Evolutionary conservation across 768 basidiomycete genomes (phyloP).

Genomic region (Suillus alpinus): DNA sequence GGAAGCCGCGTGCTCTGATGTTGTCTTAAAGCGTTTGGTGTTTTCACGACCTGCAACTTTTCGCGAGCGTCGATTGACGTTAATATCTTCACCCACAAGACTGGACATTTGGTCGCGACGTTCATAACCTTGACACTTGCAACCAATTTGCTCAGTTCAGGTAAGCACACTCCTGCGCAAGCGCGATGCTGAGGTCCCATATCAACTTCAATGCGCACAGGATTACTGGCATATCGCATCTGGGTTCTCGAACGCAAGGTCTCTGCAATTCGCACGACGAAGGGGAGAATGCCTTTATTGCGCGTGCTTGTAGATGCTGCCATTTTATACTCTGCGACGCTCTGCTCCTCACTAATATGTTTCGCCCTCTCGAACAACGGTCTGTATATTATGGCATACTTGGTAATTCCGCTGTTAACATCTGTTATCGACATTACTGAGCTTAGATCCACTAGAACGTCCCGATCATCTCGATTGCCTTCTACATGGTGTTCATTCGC

Average conservation of each 20-base stretch:
- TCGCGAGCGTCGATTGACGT: not conserved
- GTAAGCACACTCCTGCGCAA: not conserved
- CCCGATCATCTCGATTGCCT: constrained; percentile 9
- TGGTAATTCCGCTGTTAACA: not conserved
- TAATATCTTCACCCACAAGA: not conserved
- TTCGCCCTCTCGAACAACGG: not conserved
- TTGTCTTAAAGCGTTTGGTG: not conserved
- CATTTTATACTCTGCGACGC: constrained; percentile 5
- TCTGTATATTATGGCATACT: constrained; percentile 2
- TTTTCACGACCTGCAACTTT: not conserved
- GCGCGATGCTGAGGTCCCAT: not conserved
- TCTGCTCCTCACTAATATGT: constrained; percentile 5
- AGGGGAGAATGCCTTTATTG: not conserved
- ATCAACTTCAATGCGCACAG: not conserved
- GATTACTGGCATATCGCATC: not conserved
- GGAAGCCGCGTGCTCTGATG: not conserved
- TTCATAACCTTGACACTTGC: not conserved
- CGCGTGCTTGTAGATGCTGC: not conserved
- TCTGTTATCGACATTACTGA: not conserved
- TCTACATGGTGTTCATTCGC: constrained; percentile 12
- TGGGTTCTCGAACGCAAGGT: not conserved
- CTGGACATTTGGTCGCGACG: not conserved
- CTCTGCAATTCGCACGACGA: not conserved
- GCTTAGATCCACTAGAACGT: not conserved
- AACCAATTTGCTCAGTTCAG: not conserved